Base-by-base conservation (phyloP, 2,329 filamentous ascomycete species). In the Didymella lethalis region DNA sequence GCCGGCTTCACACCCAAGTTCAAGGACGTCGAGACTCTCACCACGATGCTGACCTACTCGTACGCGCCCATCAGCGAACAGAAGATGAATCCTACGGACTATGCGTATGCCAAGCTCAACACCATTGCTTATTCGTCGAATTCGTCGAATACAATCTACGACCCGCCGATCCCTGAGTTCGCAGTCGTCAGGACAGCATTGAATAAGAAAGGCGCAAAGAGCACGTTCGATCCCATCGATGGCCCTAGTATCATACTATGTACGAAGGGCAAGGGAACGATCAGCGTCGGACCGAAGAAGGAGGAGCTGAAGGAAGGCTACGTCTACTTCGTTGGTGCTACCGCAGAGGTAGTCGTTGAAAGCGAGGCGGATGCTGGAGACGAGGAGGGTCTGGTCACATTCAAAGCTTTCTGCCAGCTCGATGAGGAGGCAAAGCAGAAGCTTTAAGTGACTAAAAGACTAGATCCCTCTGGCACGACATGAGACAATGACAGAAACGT, bases 1-100 rank as follows among this genome's bases (percentile, higher is more conserved):
- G 95, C 95, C 0, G 95, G 95, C 43, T 95, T 99, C 79, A 99
- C 95, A 0, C 95, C 95, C 55, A 99, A 99, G 77, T 99, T 97
- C 85, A 97, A 98, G 81, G 95, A 99, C 69, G 92, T 98, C 23
- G 81, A 88, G 53, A 98, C 93, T 0, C 84, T 99, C 11, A 92
- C 94, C 32, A 85, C 88, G 62, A 96, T 97, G 89, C 82, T 99
- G 66, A 99, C 95, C 0, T 99, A 99, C 82, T 91, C 89, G 69
- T 97, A 96, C 72, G 93, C 95, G 0, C 94, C 95, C 2, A 97
- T 97, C 65, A 89, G 91, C 61, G 89, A 96, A 79, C 95, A 99
- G 77, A 97, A 97, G 82, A 96, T 99, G 89, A 75, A 84, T 5
- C 92, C 95, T 0, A 84, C 83, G 16, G 90, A 95, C 69, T 98